Evolutionary conservation across 2,329 filamentous ascomycete genomes (phyloP).

Genomic region (Venturia aucupariae): DNA sequence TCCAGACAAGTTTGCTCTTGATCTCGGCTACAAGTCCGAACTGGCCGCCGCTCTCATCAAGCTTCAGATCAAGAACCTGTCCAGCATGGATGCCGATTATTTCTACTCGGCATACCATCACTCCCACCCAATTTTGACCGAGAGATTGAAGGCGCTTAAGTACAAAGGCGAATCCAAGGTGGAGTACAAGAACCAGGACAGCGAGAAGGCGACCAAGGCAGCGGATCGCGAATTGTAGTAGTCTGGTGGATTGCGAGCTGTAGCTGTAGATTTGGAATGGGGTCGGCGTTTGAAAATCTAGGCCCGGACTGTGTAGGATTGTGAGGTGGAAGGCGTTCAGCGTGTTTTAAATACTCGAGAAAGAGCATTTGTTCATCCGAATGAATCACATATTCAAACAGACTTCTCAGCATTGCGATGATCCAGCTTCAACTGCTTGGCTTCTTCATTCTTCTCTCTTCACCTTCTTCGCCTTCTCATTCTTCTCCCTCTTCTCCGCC

Average conservation of each 20-base stretch:
- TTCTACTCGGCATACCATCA: conserved; percentile 98
- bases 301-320: not conserved
- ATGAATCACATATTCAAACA: not conserved
- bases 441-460: conserved; percentile 14
- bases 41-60: conserved; percentile 87
- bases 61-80: conserved; percentile 95
- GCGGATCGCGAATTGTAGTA: conserved; percentile 59
- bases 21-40: conserved; percentile 74
- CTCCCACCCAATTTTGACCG: conserved; percentile 91
- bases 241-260: not conserved
- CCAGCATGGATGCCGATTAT: conserved; percentile 98
- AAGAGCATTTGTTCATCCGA: not conserved
- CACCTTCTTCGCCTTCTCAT: conserved; percentile 7
- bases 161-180: conserved; percentile 63
- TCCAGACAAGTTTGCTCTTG: conserved; percentile 69
- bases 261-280: conserved; percentile 38
- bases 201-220: conserved; percentile 55
- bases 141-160: conserved; percentile 81
- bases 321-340: not conserved
- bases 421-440: conserved; percentile 10
- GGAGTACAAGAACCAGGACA: conserved; percentile 42
- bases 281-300: not conserved
- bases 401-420: conserved; percentile 3
- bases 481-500: conserved; percentile 27
- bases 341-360: not conserved